Base-by-base conservation (phyloP, 2,329 filamentous ascomycete species). In the Epicoccum nigrum region DNA sequence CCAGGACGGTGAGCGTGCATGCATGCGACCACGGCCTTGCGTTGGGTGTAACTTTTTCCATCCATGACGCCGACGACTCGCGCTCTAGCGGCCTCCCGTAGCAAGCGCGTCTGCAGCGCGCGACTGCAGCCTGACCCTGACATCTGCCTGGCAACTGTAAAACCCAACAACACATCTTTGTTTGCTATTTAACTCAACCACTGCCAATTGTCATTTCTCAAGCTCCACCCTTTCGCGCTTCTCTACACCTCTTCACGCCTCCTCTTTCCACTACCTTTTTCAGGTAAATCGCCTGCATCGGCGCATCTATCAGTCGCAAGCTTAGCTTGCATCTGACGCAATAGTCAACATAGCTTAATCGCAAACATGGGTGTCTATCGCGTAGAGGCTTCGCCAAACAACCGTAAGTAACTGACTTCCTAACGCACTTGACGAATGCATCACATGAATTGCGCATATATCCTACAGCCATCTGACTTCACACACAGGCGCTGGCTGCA, bases 401-500 rank as follows among this genome's bases (percentile, higher is more conserved):
- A 81, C 64, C 88, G 92, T 50, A 17, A 27, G 40, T 39, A 11
- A 25, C 4, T 1, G 9, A 4, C 31, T 16, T 16, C n/a, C n/a
- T 8, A 3, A 9, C 1, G 9, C 31, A 16, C n/a, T 8, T 17
- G 23, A 33, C 13, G 16, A 4, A 33, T 9, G 16, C 31, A 30
- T 30, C 28, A 30, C 28, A 30, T 21, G 13, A 13, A 21, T n/a
- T 25, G 20, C n/a, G n/a, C 15, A 16, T n/a, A 25, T 8, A 17
- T 12, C 20, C 12, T 3, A 35, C 1, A 9, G 4, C 20, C n/a
- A 30, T 11, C 46, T 50, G 7, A 50, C 16, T 4, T 3, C 3
- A 3, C 12, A 15, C 25, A 8, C 21, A 50, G 46, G 46, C 32
- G 46, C 46, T n/a, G 83, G 78, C 42, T 97, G 92, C 77, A 81